A percentile compares a stretch with the other conserved stretches of the same genome.
Evolutionary conservation across 2,329 filamentous ascomycete species (phyloP).

Genomic region (Colletotrichum nymphaeae): DNA sequence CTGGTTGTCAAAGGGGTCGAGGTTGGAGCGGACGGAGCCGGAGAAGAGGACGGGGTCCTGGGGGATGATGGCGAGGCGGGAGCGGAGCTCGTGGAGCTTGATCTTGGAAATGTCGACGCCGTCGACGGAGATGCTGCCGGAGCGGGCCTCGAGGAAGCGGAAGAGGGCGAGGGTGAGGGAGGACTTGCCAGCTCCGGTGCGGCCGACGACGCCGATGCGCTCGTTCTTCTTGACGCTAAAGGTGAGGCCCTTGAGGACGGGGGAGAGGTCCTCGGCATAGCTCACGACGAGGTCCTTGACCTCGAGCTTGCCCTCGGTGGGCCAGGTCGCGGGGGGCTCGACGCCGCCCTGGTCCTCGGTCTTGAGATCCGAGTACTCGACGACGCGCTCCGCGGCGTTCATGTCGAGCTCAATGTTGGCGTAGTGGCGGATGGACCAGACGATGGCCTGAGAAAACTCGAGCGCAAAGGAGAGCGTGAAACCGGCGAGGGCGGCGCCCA

Average conservation of each 20-base stretch:
- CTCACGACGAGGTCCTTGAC: conserved; percentile 78
- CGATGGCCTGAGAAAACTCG: conserved; percentile 72
- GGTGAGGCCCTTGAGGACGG: conserved; percentile 76
- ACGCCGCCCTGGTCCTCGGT: conserved; percentile 74
- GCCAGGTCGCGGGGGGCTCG: conserved; percentile 78
- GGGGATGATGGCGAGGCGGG: conserved; percentile 83
- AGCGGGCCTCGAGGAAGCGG: conserved; percentile 77
- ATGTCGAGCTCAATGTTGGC: conserved; percentile 80
- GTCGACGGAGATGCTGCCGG: conserved; percentile 77
- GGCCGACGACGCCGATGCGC: conserved; percentile 80
- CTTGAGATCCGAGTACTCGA: conserved; percentile 78
- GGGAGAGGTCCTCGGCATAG: conserved; percentile 78
- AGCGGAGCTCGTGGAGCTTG: conserved; percentile 75
- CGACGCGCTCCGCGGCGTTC: conserved; percentile 81
- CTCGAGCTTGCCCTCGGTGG: conserved; percentile 77
- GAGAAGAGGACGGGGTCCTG: conserved; percentile 85
- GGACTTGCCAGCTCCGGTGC: conserved; percentile 83
- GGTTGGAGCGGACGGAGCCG: conserved; percentile 79
- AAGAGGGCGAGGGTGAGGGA: conserved; percentile 81
- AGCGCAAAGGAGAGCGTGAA: conserved; percentile 81
- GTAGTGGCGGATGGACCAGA: conserved; percentile 76
- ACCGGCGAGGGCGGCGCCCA: conserved; percentile 78
- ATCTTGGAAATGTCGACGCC: conserved; percentile 80
- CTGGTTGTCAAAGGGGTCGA: conserved; percentile 81
- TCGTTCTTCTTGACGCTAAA: conserved; percentile 76